These are phyloP conservation scores for Sporothrix inflata DNA, from an alignment of 2,329 filamentous ascomycete species.

Conservation along the genomic window DNA sequence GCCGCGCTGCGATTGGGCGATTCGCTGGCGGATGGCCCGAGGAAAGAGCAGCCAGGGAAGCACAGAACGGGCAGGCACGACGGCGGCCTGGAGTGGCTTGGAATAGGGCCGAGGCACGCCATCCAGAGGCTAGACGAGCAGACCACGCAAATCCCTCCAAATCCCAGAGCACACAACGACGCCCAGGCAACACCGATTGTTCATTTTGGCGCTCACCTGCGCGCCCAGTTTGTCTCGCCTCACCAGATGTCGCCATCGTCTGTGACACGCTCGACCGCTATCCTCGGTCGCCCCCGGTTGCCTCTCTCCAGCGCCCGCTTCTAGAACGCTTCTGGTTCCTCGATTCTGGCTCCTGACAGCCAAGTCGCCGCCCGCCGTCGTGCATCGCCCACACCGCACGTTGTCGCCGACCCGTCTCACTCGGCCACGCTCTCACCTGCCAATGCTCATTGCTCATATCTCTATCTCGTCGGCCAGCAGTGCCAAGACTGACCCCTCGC, in stretches of 20 bases:
- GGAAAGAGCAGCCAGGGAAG: neutral
- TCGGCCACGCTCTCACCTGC: neutral
- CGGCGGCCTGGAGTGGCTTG: neutral
- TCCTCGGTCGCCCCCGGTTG: neutral
- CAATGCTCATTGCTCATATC: neutral
- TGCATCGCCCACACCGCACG: neutral
- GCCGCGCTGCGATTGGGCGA: neutral
- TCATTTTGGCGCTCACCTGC: neutral
- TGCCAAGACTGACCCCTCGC: neutral
- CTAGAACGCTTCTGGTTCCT: neutral
- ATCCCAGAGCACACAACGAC: neutral
- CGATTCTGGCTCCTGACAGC: neutral
- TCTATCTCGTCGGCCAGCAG: neutral
- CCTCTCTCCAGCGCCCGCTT: neutral
- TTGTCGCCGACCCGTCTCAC: slow-evolving; percentile 5
- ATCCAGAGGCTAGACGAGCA: neutral
- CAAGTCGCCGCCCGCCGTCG: neutral
- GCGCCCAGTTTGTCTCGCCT: neutral
- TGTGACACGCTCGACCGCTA: neutral
- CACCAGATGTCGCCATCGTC: slow-evolving; percentile 12
- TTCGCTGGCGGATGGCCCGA: neutral
- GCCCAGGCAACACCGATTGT: neutral
- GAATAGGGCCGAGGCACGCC: slow-evolving; percentile 12
- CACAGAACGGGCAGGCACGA: slow-evolving; percentile 1
- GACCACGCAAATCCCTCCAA: neutral